Evolutionary conservation across 2,329 filamentous ascomycete species (phyloP).

Genomic region (Xylaria sp.): DNA sequence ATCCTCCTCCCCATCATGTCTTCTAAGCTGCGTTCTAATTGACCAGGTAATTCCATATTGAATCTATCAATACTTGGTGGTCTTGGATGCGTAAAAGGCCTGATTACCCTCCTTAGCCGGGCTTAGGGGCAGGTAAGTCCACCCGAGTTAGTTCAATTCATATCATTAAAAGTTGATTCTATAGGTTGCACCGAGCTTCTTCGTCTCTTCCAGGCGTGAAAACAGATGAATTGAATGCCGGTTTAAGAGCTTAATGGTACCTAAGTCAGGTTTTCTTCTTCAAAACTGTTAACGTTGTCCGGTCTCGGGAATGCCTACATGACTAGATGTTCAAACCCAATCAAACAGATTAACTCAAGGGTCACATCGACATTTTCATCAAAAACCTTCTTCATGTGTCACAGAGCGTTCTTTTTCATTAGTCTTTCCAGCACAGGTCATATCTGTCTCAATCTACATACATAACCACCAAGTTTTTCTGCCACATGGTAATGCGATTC

Average conservation of each 20-base stretch:
- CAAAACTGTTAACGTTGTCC: background rate
- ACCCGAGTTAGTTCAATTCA: no score
- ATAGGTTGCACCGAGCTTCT: background rate
- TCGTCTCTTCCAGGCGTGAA: background rate
- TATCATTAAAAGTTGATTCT: background rate
- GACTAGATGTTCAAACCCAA: background rate
- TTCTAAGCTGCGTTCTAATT: no score
- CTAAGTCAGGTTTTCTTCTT: background rate
- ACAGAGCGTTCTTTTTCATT: background rate
- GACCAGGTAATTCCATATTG: no score
- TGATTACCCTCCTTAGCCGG: no score
- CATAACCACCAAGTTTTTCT: background rate
- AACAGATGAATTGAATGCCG: background rate
- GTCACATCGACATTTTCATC: background rate
- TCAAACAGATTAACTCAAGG: background rate
- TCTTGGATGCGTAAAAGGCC: no score
- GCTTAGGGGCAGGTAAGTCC: no score
- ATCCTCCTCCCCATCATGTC: no score
- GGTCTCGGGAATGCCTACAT: no score
- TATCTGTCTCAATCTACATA: background rate
- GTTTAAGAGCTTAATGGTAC: background rate
- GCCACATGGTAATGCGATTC: background rate
- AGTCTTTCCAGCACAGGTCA: background rate
- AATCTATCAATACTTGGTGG: no score
- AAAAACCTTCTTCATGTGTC: background rate